Base-by-base conservation (phyloP, 2,329 filamentous ascomycete species). In the Calycina herbarum region DNA sequence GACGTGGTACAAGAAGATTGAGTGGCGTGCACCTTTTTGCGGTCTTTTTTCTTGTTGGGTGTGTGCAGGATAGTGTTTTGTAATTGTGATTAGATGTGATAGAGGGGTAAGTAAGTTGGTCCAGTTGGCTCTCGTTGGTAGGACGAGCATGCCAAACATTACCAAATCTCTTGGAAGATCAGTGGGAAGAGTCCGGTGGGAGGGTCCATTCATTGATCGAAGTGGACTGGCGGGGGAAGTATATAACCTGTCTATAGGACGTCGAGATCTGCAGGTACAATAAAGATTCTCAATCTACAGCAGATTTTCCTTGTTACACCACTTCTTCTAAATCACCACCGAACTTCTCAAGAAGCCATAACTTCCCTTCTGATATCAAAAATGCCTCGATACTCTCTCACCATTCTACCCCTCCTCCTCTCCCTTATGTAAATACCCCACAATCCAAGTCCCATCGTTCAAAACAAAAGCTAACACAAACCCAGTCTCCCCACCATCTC, bases 1-100 rank as follows among this genome's bases (percentile, higher is more conserved):
- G 48, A 54, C 48, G 48, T 54, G 20, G 48, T 24, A 54, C 48
- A 29, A 54, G 48, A 40, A 5, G 5, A 15, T 40, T 40, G 38
- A 40, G 38, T 40, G 38, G 38, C 38, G 38, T 40, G 38, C 38
- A 5, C 11, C 13, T 5, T 5, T 13, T 40, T 40, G 38, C 38
- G 38, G 38, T 40, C 11, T 40, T 40, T 40, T 40, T 40, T 15
- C 20, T 54, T n/a, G 48, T 54, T 54, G 20, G 20, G 48, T 24
- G 20, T 24, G 48, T 13, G 20, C 20, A 27, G 42, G 48, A 27
- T 54, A 24, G 4, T 24, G 10, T 54, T 54, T 54, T 54, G 48
- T 24, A 54, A 54, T 54, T 54, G 48, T 54, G 48, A 54, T 54
- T 54, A 54, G 48, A 54, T 54, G 48, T 54, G 48, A 54, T 54